Evolutionary conservation across 768 basidiomycete species (phyloP).

Genomic region (Coprinellus aureogranulatus): DNA sequence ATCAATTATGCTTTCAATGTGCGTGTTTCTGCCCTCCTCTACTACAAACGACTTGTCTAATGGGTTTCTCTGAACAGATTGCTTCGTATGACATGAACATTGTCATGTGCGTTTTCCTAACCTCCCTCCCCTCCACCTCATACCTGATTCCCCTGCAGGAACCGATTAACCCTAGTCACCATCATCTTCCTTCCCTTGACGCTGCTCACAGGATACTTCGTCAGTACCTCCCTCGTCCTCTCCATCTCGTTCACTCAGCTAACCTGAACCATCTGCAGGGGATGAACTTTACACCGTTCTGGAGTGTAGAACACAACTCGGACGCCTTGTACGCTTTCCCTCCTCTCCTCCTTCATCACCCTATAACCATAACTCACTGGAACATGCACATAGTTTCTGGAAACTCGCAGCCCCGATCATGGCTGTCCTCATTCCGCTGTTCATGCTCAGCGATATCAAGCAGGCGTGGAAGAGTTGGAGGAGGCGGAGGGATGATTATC

Average conservation of each 20-base stretch:
- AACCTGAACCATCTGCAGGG: conserved; percentile 38
- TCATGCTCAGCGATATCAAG: conserved; percentile 54
- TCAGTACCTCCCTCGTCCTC: conserved; percentile 29
- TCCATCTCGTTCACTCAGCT: neutral
- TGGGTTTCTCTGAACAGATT: too few relatives aligned
- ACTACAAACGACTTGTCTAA: neutral
- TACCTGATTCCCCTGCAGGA: too few relatives aligned
- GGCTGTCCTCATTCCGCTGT: conserved; percentile 52
- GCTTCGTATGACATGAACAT: conserved; percentile 67
- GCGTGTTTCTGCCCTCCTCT: conserved; percentile 17
- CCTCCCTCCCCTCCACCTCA: too few relatives aligned
- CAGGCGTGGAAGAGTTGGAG: conserved; percentile 44
- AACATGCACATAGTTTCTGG: conserved; percentile 59
- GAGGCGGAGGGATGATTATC: conserved; percentile 36
- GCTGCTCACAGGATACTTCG: conserved; percentile 72
- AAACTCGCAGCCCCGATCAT: conserved; percentile 61
- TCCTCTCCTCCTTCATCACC: neutral
- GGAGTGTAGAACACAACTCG: conserved; percentile 40
- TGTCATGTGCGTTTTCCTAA: conserved; percentile 56
- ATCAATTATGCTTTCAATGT: conserved; percentile 75
- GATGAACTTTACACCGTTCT: conserved; percentile 65
- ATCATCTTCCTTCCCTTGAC: conserved; percentile 72
- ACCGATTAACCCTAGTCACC: conserved; percentile 61
- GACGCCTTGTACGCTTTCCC: conserved; percentile 53
- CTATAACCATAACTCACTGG: neutral